phyloP scores from a whole-genome alignment of 1,284 basidiomycete species.

The Mycena sp. region DNA sequence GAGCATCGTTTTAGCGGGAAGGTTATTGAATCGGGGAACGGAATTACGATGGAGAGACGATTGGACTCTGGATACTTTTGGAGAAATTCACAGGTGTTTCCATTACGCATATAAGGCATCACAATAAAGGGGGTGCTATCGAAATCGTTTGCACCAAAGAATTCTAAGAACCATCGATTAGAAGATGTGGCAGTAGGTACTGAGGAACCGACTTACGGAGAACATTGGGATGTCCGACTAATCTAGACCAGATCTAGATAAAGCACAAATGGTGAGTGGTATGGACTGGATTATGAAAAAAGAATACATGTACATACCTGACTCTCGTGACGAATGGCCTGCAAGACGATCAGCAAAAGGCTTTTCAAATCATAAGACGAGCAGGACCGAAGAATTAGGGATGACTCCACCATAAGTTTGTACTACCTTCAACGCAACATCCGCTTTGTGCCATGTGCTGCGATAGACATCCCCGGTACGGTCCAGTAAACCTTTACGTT shows the following conservation, averaged over 20 bases:
- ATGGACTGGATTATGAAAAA: neutral
- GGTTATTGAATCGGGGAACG: neutral
- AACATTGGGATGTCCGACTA: slow-evolving; percentile 38
- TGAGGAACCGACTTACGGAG: slow-evolving; percentile 30
- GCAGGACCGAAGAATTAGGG: neutral
- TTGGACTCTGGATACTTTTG: slow-evolving; percentile 31
- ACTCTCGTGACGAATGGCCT: slow-evolving; percentile 34
- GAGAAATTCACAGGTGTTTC: slow-evolving; percentile 36
- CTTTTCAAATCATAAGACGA: no score
- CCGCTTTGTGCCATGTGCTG: slow-evolving; percentile 9
- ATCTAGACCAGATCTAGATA: slow-evolving; percentile 35
- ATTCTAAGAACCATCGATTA: slow-evolving; percentile 26
- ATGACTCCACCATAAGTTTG: neutral
- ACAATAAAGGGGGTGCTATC: slow-evolving; percentile 42
- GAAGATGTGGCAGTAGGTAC: neutral
- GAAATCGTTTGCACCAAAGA: slow-evolving; percentile 41
- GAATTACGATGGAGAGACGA: slow-evolving; percentile 34
- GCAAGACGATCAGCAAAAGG: no score
- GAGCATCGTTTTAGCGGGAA: no score
- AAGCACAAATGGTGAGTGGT: neutral
- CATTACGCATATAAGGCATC: slow-evolving; percentile 36
- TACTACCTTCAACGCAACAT: slow-evolving; percentile 1
- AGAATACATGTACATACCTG: slow-evolving; percentile 23
- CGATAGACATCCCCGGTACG: slow-evolving; percentile 16
- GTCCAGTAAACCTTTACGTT: no score